Evolutionary conservation across 2,329 filamentous ascomycete species (phyloP), one percentile per base, ranked within the genome.

Genomic region (Neoarthrinium moseri): DNA sequence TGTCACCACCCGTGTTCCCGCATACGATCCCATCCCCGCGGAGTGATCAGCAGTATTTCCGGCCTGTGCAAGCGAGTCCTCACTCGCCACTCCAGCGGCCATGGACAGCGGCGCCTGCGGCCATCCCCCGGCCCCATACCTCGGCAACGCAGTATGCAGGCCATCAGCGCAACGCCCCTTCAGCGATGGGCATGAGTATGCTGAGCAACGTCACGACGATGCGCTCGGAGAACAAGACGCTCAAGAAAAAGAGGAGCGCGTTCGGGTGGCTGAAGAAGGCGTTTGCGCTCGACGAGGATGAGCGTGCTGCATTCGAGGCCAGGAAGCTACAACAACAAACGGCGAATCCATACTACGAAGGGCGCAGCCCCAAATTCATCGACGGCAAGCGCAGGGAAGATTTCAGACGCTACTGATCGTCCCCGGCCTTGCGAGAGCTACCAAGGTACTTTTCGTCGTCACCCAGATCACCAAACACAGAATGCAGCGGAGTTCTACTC

Each of bases 191-290:
- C 12, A 77, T 78, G 72, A 83, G 78, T 56, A 79, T 74, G 57
- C 65, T 82, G 51, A 83, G 77, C 57, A 79, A 72, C 21, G 73
- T 77, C 5, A 76, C 74, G 5, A 72, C 71, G 2, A 67, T 74
- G 39, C 74, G 71, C 54, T 33, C 58, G 18, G 59, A 62, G 2
- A 62, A 65, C 20, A 70, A 69, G 45, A 66, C 73, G 29, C 58
- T 84, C 5, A 84, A 84, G 63, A 86, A 84, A 69, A 85, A 85
- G 70, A 75, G 80, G 51, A 84, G 82, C 55, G 80, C 81, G 1
- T 84, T 86, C 56, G 82, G 81, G 2, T 86, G 82, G 82, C 62
- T 86, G 46, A 85, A 84, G 63, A 85, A 86, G 66, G 81, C 81
- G 1, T 86, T 86, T 43, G 78, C 77, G 26, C 64, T 86, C 21